Conservation (phyloP, 768 basidiomycete species). For the Rossbeevera mucosa region DNA sequence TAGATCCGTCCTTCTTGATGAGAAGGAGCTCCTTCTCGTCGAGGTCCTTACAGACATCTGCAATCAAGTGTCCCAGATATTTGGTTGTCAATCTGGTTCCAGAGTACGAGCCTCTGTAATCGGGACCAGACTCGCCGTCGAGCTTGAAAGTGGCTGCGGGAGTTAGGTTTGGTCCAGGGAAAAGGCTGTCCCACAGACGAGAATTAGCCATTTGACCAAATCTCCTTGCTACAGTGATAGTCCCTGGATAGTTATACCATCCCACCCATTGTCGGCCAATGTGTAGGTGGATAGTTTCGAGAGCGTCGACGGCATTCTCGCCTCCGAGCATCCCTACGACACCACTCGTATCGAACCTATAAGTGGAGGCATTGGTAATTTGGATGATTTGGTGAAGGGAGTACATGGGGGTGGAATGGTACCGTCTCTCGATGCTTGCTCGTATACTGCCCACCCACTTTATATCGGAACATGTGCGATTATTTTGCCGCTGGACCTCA, state of each 20-base stretch:
- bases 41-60: background rate
- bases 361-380: constrained; percentile 7
- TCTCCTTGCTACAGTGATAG: constrained; percentile 28
- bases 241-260: constrained; percentile 36
- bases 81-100: constrained; percentile 49
- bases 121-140: constrained; percentile 43
- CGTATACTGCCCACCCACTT: background rate
- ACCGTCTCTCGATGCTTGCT: background rate
- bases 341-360: constrained; percentile 25
- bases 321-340: constrained; percentile 34
- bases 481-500: background rate
- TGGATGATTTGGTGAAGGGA: constrained; percentile 13
- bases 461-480: constrained; percentile 7
- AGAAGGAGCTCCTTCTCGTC: constrained; percentile 1
- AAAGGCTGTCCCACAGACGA: constrained; percentile 30
- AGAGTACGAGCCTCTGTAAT: constrained; percentile 70
- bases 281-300: constrained; percentile 31
- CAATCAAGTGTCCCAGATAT: constrained; percentile 54
- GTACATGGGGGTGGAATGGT: constrained; percentile 7
- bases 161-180: constrained; percentile 27
- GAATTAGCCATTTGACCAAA: constrained; percentile 29
- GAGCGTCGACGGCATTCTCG: constrained; percentile 28
- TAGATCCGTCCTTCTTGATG: background rate
- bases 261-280: constrained; percentile 29
- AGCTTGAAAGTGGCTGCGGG: constrained; percentile 26